phyloP scores from a whole-genome alignment of 2,329 filamentous ascomycete genomes.

The Trichoderma simmonsii region DNA sequence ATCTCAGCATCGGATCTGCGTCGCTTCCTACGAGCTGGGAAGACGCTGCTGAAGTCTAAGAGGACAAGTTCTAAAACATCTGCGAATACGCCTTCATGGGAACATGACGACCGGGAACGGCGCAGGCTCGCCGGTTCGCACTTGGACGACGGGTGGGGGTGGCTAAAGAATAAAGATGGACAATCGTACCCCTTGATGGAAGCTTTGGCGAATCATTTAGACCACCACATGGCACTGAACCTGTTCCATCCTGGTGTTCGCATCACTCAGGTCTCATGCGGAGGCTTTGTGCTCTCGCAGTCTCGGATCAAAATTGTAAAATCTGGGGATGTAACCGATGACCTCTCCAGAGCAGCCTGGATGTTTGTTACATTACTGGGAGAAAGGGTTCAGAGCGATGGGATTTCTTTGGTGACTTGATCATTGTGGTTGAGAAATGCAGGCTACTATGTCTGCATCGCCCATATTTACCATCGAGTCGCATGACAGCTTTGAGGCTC shows the following conservation, averaged over 20 bases:
- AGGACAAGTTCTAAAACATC: slow-evolving; percentile 12
- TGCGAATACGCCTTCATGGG: slow-evolving; percentile 26
- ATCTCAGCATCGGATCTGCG: slow-evolving; percentile 47
- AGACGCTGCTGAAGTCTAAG: slow-evolving; percentile 18
- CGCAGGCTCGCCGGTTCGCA: slow-evolving; percentile 46
- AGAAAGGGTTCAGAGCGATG: slow-evolving; percentile 32
- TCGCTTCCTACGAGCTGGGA: slow-evolving; percentile 45
- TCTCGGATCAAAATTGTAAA: slow-evolving; percentile 48
- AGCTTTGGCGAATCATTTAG: slow-evolving; percentile 48
- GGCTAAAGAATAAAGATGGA: slow-evolving; percentile 34
- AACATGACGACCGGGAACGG: slow-evolving; percentile 37
- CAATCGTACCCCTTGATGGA: slow-evolving; percentile 44
- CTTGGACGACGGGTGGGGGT: slow-evolving; percentile 52
- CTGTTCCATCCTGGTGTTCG: slow-evolving; percentile 54
- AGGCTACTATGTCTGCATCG: neutral
- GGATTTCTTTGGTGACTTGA: slow-evolving; percentile 5
- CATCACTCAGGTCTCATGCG: slow-evolving; percentile 52
- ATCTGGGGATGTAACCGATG: slow-evolving; percentile 30
- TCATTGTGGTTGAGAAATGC: neutral
- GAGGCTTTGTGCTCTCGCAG: slow-evolving; percentile 54
- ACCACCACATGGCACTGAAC: slow-evolving; percentile 53
- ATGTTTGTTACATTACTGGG: slow-evolving; percentile 37
- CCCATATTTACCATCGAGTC: neutral
- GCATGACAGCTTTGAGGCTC: neutral
- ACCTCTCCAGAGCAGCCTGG: slow-evolving; percentile 36